Percentiles rank a stretch among this genome's conserved stretches.
Evolutionary conservation across 441 rosid genomes (phyloP).

Genomic region (Geranium incanum): DNA sequence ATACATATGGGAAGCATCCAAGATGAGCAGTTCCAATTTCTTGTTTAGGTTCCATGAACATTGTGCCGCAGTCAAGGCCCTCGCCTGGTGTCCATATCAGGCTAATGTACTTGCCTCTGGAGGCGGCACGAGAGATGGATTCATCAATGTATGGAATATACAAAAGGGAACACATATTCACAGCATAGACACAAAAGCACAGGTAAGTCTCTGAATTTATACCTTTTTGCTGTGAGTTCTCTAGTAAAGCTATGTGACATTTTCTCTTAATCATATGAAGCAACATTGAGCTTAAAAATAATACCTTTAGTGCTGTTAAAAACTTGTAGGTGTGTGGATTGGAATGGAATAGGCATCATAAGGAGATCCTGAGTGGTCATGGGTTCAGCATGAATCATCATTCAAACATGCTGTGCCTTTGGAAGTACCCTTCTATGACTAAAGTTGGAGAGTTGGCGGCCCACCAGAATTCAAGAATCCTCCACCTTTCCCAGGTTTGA

Average conservation of each 20-base stretch:
- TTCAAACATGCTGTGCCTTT: constrained; percentile 35
- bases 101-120: constrained; percentile 54
- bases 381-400: constrained; percentile 30
- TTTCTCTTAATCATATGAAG: not conserved
- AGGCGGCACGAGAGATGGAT: constrained; percentile 47
- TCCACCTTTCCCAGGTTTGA: constrained; percentile 40
- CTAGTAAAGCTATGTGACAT: no score
- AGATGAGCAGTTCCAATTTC: constrained; percentile 33
- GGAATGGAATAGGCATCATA: constrained; percentile 55
- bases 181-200: constrained; percentile 38
- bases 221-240: not conserved
- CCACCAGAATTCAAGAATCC: constrained; percentile 31
- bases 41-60: constrained; percentile 37
- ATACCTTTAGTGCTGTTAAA: not conserved
- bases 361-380: constrained; percentile 52
- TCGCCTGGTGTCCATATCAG: constrained; percentile 61
- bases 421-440: constrained; percentile 47
- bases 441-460: constrained; percentile 31
- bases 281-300: not conserved
- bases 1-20: constrained; percentile 47
- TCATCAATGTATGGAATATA: constrained; percentile 44
- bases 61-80: constrained; percentile 53
- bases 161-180: constrained; percentile 31
- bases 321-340: constrained; percentile 41
- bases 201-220: constrained; percentile 27